Evolutionary conservation across 2,329 filamentous ascomycete species (phyloP), one percentile per base, ranked within the genome.

Genomic region (Calonectria pauciramosa): DNA sequence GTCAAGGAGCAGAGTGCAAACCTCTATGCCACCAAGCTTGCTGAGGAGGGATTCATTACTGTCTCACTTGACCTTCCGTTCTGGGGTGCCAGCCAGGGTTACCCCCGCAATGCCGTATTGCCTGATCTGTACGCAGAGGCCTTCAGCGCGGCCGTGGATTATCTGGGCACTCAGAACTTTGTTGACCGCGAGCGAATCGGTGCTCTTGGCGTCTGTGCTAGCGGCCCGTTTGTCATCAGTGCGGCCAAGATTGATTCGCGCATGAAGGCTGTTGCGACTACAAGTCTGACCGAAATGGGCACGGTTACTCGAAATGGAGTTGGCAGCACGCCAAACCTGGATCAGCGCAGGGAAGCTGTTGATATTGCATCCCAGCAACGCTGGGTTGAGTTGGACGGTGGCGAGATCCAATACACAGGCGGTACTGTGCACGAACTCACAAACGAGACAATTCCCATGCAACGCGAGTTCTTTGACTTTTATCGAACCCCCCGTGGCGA

Each of bases 211-310:
- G 82, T 83, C 68, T 83, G 82, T 47, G 82, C 78, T 34, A 83
- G 82, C 51, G 82, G 82, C 30, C 78, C 75, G 9, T 83, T 79
- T 44, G 68, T 83, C 10, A 81, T 86, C 74, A 83, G 82, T 71
- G 84, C 84, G 1, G 83, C 84, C 3, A 85, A 85, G 71, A 81
- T 84, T n/a, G 74, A 82, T 74, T 70, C 77, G 0, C 82, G 81
- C 16, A 68, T 83, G 28, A 71, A 67, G 36, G 72, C 72, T 72
- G 78, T 77, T 20, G 78, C 75, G 0, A 78, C 81, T 8, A n/a
- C 54, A 3, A 74, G 72, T 41, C 71, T 65, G 60, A 49, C 47
- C 20, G 60, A 65, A 16, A 65, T 65, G 60, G 60, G 60, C 28
- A 16, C 60, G 9, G 60, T 34, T 10, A 32, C 38, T 11, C 60